Evolutionary conservation across 495 filamentous ascomycete genomes (phyloP), one percentile per base, ranked within the genome.

Genomic region (Podospora fimiseda): DNA sequence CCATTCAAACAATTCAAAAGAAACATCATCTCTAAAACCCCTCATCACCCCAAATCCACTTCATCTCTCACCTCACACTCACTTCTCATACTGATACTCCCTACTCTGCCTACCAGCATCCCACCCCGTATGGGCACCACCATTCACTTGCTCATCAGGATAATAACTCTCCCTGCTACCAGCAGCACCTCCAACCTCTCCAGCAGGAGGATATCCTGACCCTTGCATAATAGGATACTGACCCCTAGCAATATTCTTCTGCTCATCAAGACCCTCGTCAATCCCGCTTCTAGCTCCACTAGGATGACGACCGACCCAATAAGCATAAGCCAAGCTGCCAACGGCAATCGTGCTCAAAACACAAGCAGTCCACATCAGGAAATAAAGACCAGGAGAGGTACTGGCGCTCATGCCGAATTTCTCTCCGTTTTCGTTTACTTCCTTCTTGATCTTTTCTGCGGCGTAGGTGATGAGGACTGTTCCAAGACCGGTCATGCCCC

Each of bases 351-450:
- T 50, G 5, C 50, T 14, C 15, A 61, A 38, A 1, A 57, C 16
- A 15, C 48, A 16, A 14, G 18, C n/a, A 36, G 36, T 51, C 60
- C 60, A 55, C 18, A 59, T 19, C 13, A 54, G 49, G 20, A 55
- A 81, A 59, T 85, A 71, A 15, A 80, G 77, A 0, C 76, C 87
- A n/a, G 82, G 72, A 30, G 86, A 78, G n/a, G 78, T 77, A 43
- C 81, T 83, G 3, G 86, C 79, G 18, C 87, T 69, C 19, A 63
- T 59, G 57, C 68, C 65, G 36, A 71, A 63, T 59, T 65, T 65
- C 37, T 51, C 42, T 42, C 67, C 72, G 27, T 55, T 48, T 13
- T 60, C 41, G 61, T 69, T 69, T 58, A 75, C 64, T 48, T 58
- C 55, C 6, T 50, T 41, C 3, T 59, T 61, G n/a, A 61, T 65